Percentiles rank a stretch among this genome's conserved stretches.
Conservation (phyloP, 176 grass and related monocot species). For the Coix lacrymajobi region DNA sequence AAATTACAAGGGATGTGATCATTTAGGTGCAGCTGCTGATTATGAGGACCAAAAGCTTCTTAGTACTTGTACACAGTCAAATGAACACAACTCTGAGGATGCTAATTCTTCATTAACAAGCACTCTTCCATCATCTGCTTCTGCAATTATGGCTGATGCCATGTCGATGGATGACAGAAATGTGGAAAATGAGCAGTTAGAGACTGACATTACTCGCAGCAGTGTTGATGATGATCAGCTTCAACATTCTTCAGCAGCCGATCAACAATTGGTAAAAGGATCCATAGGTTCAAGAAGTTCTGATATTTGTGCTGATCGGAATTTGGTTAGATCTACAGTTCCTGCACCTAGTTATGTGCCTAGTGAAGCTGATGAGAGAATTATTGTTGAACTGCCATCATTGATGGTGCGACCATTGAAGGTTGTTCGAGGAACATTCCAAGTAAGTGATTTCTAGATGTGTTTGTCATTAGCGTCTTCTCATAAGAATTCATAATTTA, state of each 20-base stretch:
- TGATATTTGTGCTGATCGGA: constrained; percentile 53
- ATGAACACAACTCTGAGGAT: constrained; percentile 31
- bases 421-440: constrained; percentile 87
- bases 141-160: constrained; percentile 77
- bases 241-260: constrained; percentile 42
- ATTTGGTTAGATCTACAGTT: constrained; percentile 69
- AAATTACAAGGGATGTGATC: constrained; percentile 84
- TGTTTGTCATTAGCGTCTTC: neutral
- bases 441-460: constrained; percentile 51
- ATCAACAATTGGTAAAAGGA: constrained; percentile 61
- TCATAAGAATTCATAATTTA: neutral
- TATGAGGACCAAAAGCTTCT: constrained; percentile 78
- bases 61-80: constrained; percentile 38
- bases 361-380: constrained; percentile 81
- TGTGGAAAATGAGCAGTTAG: constrained; percentile 74
- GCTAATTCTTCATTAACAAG: constrained; percentile 45
- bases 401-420: constrained; percentile 93
- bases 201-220: constrained; percentile 43
- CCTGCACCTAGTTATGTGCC: constrained; percentile 83
- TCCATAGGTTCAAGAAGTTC: constrained; percentile 65
- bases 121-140: constrained; percentile 63
- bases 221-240: constrained; percentile 53
- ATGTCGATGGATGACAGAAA: constrained; percentile 81
- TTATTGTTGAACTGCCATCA: constrained; percentile 87
- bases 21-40: constrained; percentile 94